phyloP scores from a whole-genome alignment of 78 protist species.

The Dictyostelium purpureum region DNA sequence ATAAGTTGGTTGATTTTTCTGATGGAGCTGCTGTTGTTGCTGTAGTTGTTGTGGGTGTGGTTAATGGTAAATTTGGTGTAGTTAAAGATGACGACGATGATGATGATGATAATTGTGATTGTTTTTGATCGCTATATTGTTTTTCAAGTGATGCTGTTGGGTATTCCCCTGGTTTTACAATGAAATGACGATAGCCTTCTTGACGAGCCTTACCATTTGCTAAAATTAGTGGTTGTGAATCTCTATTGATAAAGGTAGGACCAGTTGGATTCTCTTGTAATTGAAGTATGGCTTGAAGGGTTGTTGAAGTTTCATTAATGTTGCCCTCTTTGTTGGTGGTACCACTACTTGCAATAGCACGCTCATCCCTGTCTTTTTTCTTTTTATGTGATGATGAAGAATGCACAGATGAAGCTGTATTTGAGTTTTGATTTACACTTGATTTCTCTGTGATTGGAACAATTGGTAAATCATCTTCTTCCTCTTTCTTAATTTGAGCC shows the following conservation, averaged over 20 bases:
- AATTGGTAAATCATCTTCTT: constrained; percentile 9
- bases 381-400: not conserved
- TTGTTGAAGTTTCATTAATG: not conserved
- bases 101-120: not conserved
- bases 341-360: not conserved
- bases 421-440: too few relatives aligned
- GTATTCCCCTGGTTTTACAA: constrained; percentile 50
- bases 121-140: not conserved
- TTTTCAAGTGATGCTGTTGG: constrained; percentile 55
- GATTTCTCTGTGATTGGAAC: too few relatives aligned
- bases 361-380: not conserved
- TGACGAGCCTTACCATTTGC: constrained; percentile 66
- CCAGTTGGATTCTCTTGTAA: constrained; percentile 23
- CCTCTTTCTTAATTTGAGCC: constrained; percentile 4
- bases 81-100: not conserved
- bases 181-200: constrained; percentile 65
- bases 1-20: not conserved
- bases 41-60: not conserved
- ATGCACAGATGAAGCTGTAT: not conserved
- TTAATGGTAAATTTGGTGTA: not conserved
- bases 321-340: not conserved
- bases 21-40: not conserved
- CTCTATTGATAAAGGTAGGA: constrained; percentile 10
- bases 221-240: constrained; percentile 7
- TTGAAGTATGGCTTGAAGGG: not conserved